phyloP scores from a whole-genome alignment of 495 filamentous ascomycete genomes.

The Pyrenula aspistea region DNA sequence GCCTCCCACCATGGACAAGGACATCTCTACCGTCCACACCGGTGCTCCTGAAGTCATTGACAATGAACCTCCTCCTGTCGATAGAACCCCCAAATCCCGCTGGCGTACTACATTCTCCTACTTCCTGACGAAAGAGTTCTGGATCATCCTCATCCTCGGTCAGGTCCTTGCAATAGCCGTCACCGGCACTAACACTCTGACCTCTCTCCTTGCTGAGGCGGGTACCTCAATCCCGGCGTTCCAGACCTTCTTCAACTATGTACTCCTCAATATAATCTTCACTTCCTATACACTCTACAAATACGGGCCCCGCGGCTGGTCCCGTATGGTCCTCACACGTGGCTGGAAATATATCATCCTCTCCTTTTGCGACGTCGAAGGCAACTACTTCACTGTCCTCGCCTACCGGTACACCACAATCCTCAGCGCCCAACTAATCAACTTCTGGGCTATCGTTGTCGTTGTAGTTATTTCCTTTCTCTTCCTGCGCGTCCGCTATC shows the following conservation, averaged over 20 bases:
- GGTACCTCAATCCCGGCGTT: conserved; percentile 88
- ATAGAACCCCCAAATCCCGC: conserved; percentile 1
- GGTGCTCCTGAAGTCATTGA: conserved; percentile 7
- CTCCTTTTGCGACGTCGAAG: conserved; percentile 84
- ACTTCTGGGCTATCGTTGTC: conserved; percentile 96
- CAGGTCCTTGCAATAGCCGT: conserved; percentile 82
- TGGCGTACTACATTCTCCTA: conserved; percentile 64
- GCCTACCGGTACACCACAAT: conserved; percentile 89
- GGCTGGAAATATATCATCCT: conserved; percentile 92
- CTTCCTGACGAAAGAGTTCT: conserved; percentile 77
- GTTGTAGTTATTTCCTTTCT: conserved; percentile 78
- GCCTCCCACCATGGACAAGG: conserved; percentile 16
- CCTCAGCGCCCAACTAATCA: conserved; percentile 85
- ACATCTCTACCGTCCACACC: conserved; percentile 10
- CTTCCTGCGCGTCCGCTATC: conserved; percentile 79
- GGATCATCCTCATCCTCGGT: conserved; percentile 65
- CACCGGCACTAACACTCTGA: conserved; percentile 82
- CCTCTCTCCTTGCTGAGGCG: conserved; percentile 51
- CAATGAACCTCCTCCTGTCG: not conserved
- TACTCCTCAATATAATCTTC: conserved; percentile 72
- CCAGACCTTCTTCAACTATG: conserved; percentile 91
- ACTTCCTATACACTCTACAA: conserved; percentile 69
- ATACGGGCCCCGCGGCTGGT: conserved; percentile 65
- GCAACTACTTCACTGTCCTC: conserved; percentile 94
- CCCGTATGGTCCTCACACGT: conserved; percentile 46